These are phyloP conservation scores for Ganoderma boninense DNA, from an alignment of 1,284 basidiomycete genomes.

Conservation along the genomic window DNA sequence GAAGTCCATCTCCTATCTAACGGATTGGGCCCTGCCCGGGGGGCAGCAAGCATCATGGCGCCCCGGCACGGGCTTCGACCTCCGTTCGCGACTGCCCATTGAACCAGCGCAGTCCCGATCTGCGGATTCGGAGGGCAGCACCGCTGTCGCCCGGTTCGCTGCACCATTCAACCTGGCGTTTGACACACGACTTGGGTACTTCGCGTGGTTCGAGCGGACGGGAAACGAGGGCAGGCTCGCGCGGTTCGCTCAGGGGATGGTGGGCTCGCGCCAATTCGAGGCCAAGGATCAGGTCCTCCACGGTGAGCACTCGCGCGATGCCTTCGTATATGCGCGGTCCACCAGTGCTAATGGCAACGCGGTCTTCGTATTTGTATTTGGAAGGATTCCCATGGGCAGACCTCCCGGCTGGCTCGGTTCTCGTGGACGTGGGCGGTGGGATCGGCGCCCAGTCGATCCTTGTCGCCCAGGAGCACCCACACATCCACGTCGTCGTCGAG, in stretches of 20 bases:
- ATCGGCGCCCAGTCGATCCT: conserved; percentile 74
- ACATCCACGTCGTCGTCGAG: conserved; percentile 69
- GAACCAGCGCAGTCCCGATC: no score
- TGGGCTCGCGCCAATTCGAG: conserved; percentile 35
- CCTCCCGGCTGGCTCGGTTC: conserved; percentile 53
- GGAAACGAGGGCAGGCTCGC: conserved; percentile 33
- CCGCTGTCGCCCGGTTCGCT: conserved; percentile 14
- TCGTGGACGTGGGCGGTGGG: conserved; percentile 81
- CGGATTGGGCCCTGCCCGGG: conserved; percentile 26
- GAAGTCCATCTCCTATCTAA: conserved; percentile 27
- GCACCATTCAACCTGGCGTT: conserved; percentile 40
- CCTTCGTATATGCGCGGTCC: neutral
- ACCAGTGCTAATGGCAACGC: no score
- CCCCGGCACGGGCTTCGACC: conserved; percentile 12
- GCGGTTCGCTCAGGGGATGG: conserved; percentile 39
- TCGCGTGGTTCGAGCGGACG: conserved; percentile 38
- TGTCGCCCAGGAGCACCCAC: conserved; percentile 63
- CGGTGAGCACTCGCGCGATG: conserved; percentile 12
- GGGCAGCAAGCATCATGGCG: no score
- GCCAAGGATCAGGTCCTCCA: conserved; percentile 34
- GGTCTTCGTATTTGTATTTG: conserved; percentile 44
- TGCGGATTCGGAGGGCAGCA: neutral
- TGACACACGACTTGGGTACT: conserved; percentile 34
- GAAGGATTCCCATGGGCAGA: conserved; percentile 71
- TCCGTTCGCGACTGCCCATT: neutral